Conservation (phyloP, 2,329 filamentous ascomycete species). For the Trichoderma oligosporum region DNA sequence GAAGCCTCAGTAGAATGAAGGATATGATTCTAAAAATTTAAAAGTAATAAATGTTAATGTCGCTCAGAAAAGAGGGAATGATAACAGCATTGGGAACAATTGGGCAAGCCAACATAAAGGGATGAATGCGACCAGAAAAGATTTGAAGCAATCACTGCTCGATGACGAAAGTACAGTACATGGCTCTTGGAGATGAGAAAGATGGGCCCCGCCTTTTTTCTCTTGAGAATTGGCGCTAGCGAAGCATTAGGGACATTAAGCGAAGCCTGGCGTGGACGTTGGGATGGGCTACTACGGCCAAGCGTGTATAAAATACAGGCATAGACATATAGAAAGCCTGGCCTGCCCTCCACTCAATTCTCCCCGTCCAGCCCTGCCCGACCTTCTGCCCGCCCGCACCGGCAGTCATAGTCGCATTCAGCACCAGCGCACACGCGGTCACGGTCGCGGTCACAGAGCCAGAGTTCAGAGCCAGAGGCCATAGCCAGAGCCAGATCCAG, state of each 20-base stretch:
- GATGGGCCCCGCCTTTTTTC: conserved; percentile 10
- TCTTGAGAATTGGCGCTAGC: conserved; percentile 29
- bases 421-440: background rate
- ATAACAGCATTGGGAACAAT: conserved; percentile 5
- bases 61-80: background rate
- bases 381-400: conserved; percentile 2
- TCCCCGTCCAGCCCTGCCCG: conserved; percentile 25
- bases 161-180: conserved; percentile 18
- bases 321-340: conserved; percentile 43
- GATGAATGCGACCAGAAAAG: background rate
- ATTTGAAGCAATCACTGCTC: conserved; percentile 9
- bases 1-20: background rate
- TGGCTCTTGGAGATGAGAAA: conserved; percentile 4
- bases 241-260: conserved; percentile 37
- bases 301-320: conserved; percentile 45
- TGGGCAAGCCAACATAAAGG: background rate
- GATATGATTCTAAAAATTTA: background rate
- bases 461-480: conserved; percentile 6
- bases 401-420: conserved; percentile 9
- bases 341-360: conserved; percentile 44
- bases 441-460: background rate
- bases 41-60: background rate
- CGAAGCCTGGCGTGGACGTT: conserved; percentile 32
- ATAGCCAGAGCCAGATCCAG: too few relatives aligned
- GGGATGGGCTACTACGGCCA: conserved; percentile 21